Percentiles rank a stretch among this genome's conserved stretches.
Evolutionary conservation across 768 basidiomycete genomes (phyloP).

Genomic region (Fomitopsis pulvina): DNA sequence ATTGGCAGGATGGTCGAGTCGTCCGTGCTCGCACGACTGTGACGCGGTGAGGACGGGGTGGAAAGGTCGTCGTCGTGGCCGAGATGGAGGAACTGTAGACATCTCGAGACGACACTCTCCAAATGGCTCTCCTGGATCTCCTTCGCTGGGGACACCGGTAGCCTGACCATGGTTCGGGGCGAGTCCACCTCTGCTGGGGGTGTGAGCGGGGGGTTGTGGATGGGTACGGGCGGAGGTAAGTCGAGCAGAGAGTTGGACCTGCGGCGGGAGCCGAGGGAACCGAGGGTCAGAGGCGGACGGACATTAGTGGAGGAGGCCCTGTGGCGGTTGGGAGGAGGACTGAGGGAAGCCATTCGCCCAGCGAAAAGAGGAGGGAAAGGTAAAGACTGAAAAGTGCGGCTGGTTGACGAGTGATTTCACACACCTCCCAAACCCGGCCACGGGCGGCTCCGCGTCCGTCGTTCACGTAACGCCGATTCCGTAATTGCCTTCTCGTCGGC

Average conservation of each 20-base stretch:
- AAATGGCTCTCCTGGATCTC: slow-evolving; percentile 8
- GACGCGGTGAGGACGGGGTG: slow-evolving; percentile 41
- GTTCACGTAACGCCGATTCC: neutral
- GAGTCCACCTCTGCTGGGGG: slow-evolving; percentile 4
- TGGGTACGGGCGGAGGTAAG: slow-evolving; percentile 18
- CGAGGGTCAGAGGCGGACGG: slow-evolving; percentile 42
- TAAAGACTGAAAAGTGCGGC: neutral
- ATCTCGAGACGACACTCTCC: slow-evolving; percentile 34
- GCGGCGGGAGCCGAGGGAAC: slow-evolving; percentile 42
- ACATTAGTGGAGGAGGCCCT: slow-evolving; percentile 58
- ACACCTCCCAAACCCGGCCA: neutral
- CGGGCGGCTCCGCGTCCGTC: neutral
- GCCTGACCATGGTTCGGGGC: neutral
- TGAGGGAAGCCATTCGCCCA: slow-evolving; percentile 20
- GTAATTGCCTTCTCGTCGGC: neutral
- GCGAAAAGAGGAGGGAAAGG: slow-evolving; percentile 1
- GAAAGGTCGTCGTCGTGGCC: slow-evolving; percentile 35
- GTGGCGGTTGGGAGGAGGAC: slow-evolving; percentile 30
- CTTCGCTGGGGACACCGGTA: neutral
- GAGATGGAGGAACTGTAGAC: slow-evolving; percentile 47
- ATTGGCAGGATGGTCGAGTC: slow-evolving; percentile 49
- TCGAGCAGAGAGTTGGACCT: slow-evolving; percentile 24
- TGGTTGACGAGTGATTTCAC: slow-evolving; percentile 1
- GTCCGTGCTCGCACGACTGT: slow-evolving; percentile 26
- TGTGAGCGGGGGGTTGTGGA: slow-evolving; percentile 10